Conservation (phyloP, 2,329 filamentous ascomycete species). For the Colletotrichum lupini region DNA sequence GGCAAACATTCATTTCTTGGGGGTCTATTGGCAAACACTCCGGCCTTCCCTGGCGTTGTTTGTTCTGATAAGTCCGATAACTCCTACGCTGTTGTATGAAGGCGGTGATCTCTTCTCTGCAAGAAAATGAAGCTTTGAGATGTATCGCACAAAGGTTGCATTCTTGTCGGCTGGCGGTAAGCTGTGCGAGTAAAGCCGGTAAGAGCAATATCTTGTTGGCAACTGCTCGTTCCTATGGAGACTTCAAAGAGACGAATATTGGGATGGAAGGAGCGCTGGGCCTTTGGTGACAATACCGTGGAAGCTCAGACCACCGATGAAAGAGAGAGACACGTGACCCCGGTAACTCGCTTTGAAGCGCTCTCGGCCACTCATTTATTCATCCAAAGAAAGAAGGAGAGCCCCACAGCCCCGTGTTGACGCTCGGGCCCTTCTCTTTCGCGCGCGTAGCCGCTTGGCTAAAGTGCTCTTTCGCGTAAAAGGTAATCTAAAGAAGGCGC, state of each 20-base stretch:
- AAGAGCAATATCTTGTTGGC: background rate
- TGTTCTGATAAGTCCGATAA: background rate
- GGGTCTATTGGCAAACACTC: background rate
- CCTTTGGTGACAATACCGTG: background rate
- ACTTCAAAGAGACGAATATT: background rate
- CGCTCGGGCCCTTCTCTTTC: conserved; percentile 3
- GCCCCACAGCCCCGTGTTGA: background rate
- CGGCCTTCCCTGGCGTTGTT: background rate
- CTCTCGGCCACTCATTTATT: background rate
- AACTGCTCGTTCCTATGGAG: background rate
- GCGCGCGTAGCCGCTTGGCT: conserved; percentile 14
- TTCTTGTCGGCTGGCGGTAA: background rate
- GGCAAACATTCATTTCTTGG: background rate
- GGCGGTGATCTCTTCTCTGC: background rate
- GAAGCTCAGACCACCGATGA: background rate
- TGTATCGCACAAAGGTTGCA: background rate
- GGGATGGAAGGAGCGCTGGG: background rate
- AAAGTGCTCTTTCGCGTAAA: conserved; percentile 34
- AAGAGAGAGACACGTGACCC: background rate
- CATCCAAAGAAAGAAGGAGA: background rate
- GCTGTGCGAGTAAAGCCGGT: background rate
- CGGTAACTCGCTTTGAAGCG: background rate
- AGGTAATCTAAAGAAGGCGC: conserved; percentile 17
- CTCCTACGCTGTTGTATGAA: background rate
- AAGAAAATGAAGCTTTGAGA: background rate